Evolutionary conservation across 805 yeast genomes (phyloP).

Genomic region (Candida palmyrensis): DNA sequence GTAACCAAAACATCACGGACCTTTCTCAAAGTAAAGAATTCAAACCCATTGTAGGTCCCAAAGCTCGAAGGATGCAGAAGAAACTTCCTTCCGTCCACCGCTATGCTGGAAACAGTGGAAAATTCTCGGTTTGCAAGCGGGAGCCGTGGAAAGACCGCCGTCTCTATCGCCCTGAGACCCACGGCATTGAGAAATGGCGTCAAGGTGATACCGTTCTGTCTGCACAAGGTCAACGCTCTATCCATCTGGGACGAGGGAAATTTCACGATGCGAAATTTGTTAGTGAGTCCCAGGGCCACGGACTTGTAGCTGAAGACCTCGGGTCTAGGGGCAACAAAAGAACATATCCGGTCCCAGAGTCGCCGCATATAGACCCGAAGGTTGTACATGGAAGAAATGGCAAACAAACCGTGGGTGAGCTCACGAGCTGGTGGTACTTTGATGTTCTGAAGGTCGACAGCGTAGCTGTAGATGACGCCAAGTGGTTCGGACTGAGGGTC

Average conservation of each 20-base stretch:
- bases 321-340: background rate
- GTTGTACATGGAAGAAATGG: background rate
- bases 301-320: background rate
- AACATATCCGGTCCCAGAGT: background rate
- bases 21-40: slow-evolving; percentile 1
- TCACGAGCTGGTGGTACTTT: too few relatives aligned
- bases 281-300: background rate
- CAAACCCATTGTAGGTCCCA: slow-evolving; percentile 4
- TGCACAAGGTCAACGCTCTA: slow-evolving; percentile 9
- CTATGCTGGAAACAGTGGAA: background rate
- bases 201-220: slow-evolving; percentile 12
- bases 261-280: slow-evolving; percentile 9
- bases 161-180: slow-evolving; percentile 12
- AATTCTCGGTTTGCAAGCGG: slow-evolving; percentile 9
- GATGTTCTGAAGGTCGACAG: too few relatives aligned
- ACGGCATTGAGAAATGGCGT: slow-evolving; percentile 16
- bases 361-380: background rate
- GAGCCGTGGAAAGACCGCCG: slow-evolving; percentile 9
- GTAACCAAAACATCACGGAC: background rate
- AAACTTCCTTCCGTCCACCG: slow-evolving; percentile 11
- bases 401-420: slow-evolving; percentile 1
- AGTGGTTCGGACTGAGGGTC: background rate
- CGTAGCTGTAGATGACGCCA: too few relatives aligned
- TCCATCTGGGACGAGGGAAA: slow-evolving; percentile 8
- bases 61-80: slow-evolving; percentile 4